Evolutionary conservation across 305 asterid species (phyloP).

Genomic region (Striga hermonthica): DNA sequence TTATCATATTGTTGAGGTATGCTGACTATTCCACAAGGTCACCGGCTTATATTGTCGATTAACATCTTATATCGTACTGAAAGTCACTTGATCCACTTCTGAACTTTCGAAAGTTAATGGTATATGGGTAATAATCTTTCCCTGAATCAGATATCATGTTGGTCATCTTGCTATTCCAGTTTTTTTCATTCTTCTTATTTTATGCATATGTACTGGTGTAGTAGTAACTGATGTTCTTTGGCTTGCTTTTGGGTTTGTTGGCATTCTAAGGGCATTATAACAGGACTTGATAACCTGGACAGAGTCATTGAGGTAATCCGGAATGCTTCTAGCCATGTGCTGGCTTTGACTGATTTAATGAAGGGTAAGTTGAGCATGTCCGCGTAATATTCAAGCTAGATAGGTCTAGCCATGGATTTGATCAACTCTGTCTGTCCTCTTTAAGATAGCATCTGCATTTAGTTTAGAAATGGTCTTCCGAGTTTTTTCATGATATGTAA

Average conservation of each 20-base stretch:
- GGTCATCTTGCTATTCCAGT: slow-evolving; percentile 1
- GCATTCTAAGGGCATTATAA: slow-evolving; percentile 64
- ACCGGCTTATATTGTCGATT: slow-evolving; percentile 1
- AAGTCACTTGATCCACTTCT: slow-evolving; percentile 3
- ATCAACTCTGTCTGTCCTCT: slow-evolving; percentile 2
- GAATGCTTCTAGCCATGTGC: slow-evolving; percentile 68
- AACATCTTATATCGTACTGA: slow-evolving; percentile 16
- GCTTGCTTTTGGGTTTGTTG: slow-evolving; percentile 35
- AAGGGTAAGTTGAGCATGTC: slow-evolving; percentile 47
- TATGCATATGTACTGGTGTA: slow-evolving; percentile 26
- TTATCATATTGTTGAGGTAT: slow-evolving; percentile 91
- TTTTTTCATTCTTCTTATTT: slow-evolving; percentile 3
- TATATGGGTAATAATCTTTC: slow-evolving; percentile 13
- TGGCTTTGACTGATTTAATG: slow-evolving; percentile 61
- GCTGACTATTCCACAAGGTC: slow-evolving; percentile 21
- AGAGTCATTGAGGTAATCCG: slow-evolving; percentile 65
- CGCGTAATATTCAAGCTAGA: slow-evolving; percentile 17
- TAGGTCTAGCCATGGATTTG: slow-evolving; percentile 21
- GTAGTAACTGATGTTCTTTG: slow-evolving; percentile 28
- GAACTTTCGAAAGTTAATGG: slow-evolving; percentile 9
- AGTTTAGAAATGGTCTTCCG: not conserved
- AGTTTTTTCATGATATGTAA: slow-evolving; percentile 8
- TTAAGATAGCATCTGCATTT: slow-evolving; percentile 2
- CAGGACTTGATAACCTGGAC: slow-evolving; percentile 89
- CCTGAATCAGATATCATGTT: slow-evolving; percentile 21